Percentiles rank a stretch among this genome's conserved stretches.
phyloP scores from a whole-genome alignment of 2,329 filamentous ascomycete genomes.

The Aspergillus tanneri region DNA sequence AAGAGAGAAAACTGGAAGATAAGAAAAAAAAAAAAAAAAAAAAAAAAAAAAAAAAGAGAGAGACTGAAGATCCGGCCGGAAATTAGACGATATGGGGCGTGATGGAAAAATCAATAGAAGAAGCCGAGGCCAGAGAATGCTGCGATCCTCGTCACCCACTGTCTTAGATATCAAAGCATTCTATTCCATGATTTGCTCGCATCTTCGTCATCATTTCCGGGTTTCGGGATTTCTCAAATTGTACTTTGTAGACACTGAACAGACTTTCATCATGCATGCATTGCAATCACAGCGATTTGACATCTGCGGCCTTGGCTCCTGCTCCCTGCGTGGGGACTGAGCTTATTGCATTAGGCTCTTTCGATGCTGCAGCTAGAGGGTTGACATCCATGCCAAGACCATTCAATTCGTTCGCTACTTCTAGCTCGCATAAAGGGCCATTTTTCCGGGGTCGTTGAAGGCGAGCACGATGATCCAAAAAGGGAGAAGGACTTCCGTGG shows the following conservation, averaged over 20 bases:
- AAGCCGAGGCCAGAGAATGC: slow-evolving; percentile 1
- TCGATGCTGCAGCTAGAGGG: background rate
- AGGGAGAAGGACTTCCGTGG: too few relatives aligned
- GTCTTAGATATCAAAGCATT: slow-evolving; percentile 6
- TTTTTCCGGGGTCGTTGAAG: too few relatives aligned
- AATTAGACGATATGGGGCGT: too few relatives aligned
- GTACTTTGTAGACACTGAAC: too few relatives aligned
- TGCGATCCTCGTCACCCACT: slow-evolving; percentile 4
- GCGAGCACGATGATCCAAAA: too few relatives aligned
- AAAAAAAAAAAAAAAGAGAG: background rate
- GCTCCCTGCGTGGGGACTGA: background rate
- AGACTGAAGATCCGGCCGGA: background rate
- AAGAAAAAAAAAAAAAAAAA: background rate
- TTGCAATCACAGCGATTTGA: background rate
- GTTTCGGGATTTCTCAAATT: too few relatives aligned
- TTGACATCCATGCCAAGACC: too few relatives aligned
- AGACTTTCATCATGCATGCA: background rate
- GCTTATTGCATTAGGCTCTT: slow-evolving; percentile 1
- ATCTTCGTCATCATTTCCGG: background rate
- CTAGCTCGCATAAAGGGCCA: too few relatives aligned
- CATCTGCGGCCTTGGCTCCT: slow-evolving; percentile 1
- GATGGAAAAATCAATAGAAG: slow-evolving; percentile 5
- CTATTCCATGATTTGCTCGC: background rate
- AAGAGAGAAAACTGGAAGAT: background rate
- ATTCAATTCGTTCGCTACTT: too few relatives aligned